Percentiles rank a stretch among this genome's conserved stretches.
Conservation (phyloP, 1,284 basidiomycete genomes). For the Papiliotrema terrestris region DNA sequence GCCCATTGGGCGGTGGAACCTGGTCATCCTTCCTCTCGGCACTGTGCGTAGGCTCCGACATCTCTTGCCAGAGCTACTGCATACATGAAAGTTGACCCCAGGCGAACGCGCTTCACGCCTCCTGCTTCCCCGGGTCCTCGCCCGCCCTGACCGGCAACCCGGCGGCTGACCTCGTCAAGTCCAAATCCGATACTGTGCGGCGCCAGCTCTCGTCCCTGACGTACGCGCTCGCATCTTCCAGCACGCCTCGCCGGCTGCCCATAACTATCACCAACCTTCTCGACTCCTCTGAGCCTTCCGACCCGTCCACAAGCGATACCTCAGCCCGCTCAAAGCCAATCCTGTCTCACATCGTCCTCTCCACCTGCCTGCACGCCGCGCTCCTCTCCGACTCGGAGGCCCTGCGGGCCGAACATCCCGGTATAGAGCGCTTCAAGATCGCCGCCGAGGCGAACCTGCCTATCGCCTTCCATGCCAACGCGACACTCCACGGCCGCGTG, state of each 20-base stretch:
- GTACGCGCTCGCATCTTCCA: slow-evolving; percentile 9
- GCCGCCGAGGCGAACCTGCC: slow-evolving; percentile 73
- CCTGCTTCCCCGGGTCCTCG: background rate
- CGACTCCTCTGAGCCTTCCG: slow-evolving; percentile 59
- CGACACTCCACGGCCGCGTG: slow-evolving; percentile 53
- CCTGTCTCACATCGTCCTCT: slow-evolving; percentile 51
- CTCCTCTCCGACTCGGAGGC: slow-evolving; percentile 77
- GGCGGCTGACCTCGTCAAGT: background rate
- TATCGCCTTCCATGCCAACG: slow-evolving; percentile 66
- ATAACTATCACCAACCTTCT: slow-evolving; percentile 58
- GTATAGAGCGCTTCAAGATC: slow-evolving; percentile 78
- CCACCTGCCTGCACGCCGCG: slow-evolving; percentile 72
- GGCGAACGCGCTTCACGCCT: slow-evolving; percentile 2
- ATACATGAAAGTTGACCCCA: background rate
- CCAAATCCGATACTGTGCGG: slow-evolving; percentile 38
- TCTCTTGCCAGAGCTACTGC: background rate
- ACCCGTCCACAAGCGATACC: slow-evolving; percentile 52
- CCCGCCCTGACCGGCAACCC: background rate
- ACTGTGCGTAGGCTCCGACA: slow-evolving; percentile 54
- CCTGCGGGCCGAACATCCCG: slow-evolving; percentile 65
- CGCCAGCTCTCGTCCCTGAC: slow-evolving; percentile 43
- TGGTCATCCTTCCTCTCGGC: slow-evolving; percentile 64
- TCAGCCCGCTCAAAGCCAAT: slow-evolving; percentile 49
- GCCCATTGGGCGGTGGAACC: slow-evolving; percentile 31
- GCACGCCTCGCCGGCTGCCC: slow-evolving; percentile 53